Evolutionary conservation across 805 yeast species (phyloP).

Genomic region (Babjeviella inositovora): DNA sequence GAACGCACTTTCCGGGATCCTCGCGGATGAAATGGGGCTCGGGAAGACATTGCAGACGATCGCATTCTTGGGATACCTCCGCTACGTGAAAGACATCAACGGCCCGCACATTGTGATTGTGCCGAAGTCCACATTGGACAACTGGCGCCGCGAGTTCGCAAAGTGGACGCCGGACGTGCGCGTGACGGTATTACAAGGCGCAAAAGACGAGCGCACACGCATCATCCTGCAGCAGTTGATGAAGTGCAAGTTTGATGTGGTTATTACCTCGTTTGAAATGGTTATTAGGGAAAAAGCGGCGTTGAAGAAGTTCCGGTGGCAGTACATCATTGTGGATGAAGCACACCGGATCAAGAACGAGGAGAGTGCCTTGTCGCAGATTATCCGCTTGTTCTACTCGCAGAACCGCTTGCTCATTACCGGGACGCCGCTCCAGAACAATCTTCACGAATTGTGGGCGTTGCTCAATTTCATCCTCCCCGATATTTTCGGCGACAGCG

Average conservation of each 20-base stretch:
- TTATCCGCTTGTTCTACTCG: slow-evolving; percentile 78
- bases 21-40: slow-evolving; percentile 97
- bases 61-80: slow-evolving; percentile 75
- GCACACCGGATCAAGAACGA: slow-evolving; percentile 96
- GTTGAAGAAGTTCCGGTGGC: slow-evolving; percentile 79
- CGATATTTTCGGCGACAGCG: slow-evolving; percentile 87
- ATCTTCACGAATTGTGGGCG: slow-evolving; percentile 94
- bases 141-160: slow-evolving; percentile 90
- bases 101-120: slow-evolving; percentile 91
- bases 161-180: slow-evolving; percentile 95
- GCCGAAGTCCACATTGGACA: slow-evolving; percentile 90
- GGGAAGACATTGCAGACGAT: slow-evolving; percentile 95
- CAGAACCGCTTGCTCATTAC: slow-evolving; percentile 76
- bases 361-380: slow-evolving; percentile 81
- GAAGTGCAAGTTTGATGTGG: slow-evolving; percentile 73
- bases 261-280: slow-evolving; percentile 86
- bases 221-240: slow-evolving; percentile 44
- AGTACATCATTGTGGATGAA: slow-evolving; percentile 86
- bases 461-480: slow-evolving; percentile 79
- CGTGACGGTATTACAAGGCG: slow-evolving; percentile 76
- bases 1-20: slow-evolving; percentile 76
- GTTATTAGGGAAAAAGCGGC: slow-evolving; percentile 77
- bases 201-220: slow-evolving; percentile 59
- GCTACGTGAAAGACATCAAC: slow-evolving; percentile 60
- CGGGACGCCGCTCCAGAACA: slow-evolving; percentile 93